A percentile compares a stretch with the other conserved stretches of the same genome.
These are phyloP conservation scores for Musa beccarii DNA, from an alignment of 176 grass and related monocot species.

Conservation along the genomic window DNA sequence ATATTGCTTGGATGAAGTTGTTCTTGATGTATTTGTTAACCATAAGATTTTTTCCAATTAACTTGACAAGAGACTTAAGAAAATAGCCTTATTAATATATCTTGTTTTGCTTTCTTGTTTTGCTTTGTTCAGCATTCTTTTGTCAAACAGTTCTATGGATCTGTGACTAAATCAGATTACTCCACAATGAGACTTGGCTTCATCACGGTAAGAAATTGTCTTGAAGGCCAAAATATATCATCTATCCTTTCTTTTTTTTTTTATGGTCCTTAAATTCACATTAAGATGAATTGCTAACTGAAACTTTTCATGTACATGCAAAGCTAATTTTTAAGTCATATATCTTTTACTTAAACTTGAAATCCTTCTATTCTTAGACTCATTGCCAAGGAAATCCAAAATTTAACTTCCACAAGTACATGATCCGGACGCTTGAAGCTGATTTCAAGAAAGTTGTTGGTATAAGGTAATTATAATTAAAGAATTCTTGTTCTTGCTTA, in stretches of 20 bases:
- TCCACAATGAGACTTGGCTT: constrained; percentile 84
- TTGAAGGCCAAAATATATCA: background rate
- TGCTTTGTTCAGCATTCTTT: constrained; percentile 64
- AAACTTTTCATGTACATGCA: background rate
- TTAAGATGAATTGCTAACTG: background rate
- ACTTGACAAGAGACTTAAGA: background rate
- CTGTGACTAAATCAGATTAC: constrained; percentile 66
- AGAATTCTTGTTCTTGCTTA: background rate
- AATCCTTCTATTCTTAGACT: constrained; percentile 31
- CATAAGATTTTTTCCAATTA: background rate
- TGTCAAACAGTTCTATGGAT: constrained; percentile 82
- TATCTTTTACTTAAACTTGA: background rate
- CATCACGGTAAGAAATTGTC: constrained; percentile 56
- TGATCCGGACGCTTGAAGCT: constrained; percentile 71
- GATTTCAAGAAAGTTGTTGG: constrained; percentile 95
- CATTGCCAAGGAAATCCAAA: constrained; percentile 71
- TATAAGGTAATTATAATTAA: constrained; percentile 49
- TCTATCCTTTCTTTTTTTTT: background rate
- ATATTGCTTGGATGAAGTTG: background rate
- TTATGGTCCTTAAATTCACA: background rate
- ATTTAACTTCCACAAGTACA: constrained; percentile 82
- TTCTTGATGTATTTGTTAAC: background rate
- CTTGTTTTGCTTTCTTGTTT: background rate
- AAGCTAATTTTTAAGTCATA: background rate
- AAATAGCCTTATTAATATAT: background rate